These are phyloP conservation scores for Colletotrichum acutatum DNA, from an alignment of 2,329 filamentous ascomycete genomes.

Conservation along the genomic window DNA sequence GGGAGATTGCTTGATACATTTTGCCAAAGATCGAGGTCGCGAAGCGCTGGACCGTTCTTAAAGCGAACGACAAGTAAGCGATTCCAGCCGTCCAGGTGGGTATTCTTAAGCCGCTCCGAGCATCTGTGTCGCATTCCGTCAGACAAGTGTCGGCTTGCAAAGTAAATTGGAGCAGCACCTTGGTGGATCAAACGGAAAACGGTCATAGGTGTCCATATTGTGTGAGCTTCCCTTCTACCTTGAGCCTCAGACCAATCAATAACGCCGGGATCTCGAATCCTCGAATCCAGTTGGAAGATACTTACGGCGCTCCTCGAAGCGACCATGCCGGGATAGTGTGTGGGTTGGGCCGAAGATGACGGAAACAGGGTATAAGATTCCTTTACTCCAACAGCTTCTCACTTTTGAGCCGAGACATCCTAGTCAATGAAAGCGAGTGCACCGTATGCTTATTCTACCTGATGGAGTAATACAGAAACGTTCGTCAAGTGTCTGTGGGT, in stretches of 20 bases:
- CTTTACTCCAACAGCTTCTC: background rate
- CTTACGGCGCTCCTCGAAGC: background rate
- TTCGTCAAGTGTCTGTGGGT: background rate
- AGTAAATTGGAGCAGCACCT: background rate
- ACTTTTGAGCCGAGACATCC: background rate
- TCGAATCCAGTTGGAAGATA: background rate
- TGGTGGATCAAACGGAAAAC: background rate
- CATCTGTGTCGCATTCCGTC: background rate
- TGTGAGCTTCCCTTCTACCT: background rate
- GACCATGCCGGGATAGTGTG: background rate
- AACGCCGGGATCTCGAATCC: too few relatives aligned
- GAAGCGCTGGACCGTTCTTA: background rate
- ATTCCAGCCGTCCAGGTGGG: background rate
- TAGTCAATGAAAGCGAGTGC: background rate
- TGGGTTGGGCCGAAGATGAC: background rate
- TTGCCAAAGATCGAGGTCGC: background rate
- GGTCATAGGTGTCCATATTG: background rate
- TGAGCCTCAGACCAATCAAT: background rate
- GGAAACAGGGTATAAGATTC: background rate
- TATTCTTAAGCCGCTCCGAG: slow-evolving; percentile 10
- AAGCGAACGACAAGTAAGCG: background rate
- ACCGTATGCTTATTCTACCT: background rate
- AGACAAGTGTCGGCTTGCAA: background rate
- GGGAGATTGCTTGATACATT: background rate
- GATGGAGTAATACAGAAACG: background rate